phyloP scores from a whole-genome alignment of 345 rosid genomes.

The Erodium maritimum region DNA sequence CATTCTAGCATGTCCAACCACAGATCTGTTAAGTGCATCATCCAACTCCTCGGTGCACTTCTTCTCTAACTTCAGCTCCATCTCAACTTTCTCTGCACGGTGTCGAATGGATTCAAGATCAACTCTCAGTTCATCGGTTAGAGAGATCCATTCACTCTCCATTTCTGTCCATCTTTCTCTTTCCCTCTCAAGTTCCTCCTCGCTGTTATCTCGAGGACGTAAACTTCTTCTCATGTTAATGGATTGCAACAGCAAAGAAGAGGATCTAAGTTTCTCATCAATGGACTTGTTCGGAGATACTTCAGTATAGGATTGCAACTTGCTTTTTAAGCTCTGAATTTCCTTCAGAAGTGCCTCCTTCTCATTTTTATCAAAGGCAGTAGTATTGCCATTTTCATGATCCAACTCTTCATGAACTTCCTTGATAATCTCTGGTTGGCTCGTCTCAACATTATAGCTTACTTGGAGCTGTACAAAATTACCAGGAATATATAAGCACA shows the following conservation, averaged over 20 bases:
- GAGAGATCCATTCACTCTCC: constrained; percentile 92
- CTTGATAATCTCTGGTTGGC: constrained; percentile 25
- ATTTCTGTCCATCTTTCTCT: constrained; percentile 82
- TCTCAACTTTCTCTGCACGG: constrained; percentile 67
- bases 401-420: constrained; percentile 35
- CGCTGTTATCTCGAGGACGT: constrained; percentile 21
- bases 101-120: constrained; percentile 64
- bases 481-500: constrained; percentile 6
- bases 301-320: constrained; percentile 40
- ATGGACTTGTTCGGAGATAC: constrained; percentile 42
- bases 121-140: constrained; percentile 80
- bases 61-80: constrained; percentile 58
- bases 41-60: constrained; percentile 61
- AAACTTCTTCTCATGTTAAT: constrained; percentile 48
- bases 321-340: constrained; percentile 52
- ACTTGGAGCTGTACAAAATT: constrained; percentile 14
- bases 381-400: constrained; percentile 12
- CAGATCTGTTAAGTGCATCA: constrained; percentile 76
- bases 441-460: constrained; percentile 12
- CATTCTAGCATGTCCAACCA: constrained; percentile 88
- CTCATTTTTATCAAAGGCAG: constrained; percentile 35
- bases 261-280: constrained; percentile 49
- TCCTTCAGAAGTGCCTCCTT: constrained; percentile 76
- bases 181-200: constrained; percentile 62
- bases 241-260: constrained; percentile 59